Base-by-base conservation (phyloP, 805 yeast species). In the Ogataea pini region DNA sequence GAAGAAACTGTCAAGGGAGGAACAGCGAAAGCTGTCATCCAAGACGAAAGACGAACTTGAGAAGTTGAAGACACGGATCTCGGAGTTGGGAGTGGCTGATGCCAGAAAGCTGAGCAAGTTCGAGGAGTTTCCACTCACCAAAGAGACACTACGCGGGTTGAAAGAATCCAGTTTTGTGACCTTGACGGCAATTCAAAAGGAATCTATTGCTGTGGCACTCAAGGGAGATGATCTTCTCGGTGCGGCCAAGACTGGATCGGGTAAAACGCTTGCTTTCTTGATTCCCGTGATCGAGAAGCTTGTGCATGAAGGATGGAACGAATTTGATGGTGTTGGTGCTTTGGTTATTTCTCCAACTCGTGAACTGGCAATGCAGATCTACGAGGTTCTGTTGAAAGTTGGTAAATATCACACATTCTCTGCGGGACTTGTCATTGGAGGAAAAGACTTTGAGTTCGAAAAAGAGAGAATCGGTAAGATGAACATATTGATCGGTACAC, bases 351-450 rank as follows among this genome's bases (percentile, higher is more conserved):
- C 96, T 1, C 97, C 97, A 4, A 90, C 97, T 0, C 78, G 97
- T 65, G 97, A 90, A 62, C 70, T 90, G 57, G 96, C 97, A 0
- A 83, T 89, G 53, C 97, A 90, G 68, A 90, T 85, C 20, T 90
- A 90, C 59, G 96, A 89, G 60, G 97, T 90, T 4, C 69, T 90
- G 51, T 73, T 83, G n/a, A 86, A 83, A 57, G 83, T 90, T 45
- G 97, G 97, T 18, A 79, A 82, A 38, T 74, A 79, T 56, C 84
- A 83, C 56, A 70, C 82, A 2, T 84, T 90, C 51, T 85, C 95
- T 6, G 96, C 96, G 0, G 97, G 96, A 50, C 72, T 90, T 50
- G 92, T 91, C 9, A 90, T 91, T 59, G 97, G 97, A 42, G 97
- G 97, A 32, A 89, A 91, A 63, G 96, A 89, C 62, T 86, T 86